A percentile compares a stretch with the other conserved stretches of the same genome.
These are phyloP conservation scores for Talaromyces verruculosus DNA, from an alignment of 2,329 filamentous ascomycete species.

Conservation along the genomic window DNA sequence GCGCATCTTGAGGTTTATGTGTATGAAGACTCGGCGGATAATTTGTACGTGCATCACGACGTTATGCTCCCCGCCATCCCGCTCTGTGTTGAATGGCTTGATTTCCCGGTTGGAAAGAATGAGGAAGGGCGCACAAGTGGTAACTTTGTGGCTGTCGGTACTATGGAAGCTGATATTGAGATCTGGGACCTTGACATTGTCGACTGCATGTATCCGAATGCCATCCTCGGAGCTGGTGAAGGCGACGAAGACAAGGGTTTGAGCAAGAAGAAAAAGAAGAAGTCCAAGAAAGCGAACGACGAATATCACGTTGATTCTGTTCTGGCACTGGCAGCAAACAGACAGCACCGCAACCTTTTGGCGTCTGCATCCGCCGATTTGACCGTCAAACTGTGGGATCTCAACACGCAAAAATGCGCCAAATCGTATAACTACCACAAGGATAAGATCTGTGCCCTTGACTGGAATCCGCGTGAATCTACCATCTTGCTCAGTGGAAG, in stretches of 20 bases:
- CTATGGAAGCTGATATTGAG: constrained; percentile 98
- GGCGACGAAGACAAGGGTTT: constrained; percentile 48
- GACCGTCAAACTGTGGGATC: constrained; percentile 96
- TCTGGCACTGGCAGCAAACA: constrained; percentile 85
- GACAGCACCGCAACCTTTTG: constrained; percentile 88
- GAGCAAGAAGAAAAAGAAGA: constrained; percentile 77
- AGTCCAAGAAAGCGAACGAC: constrained; percentile 71
- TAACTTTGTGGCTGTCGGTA: constrained; percentile 93
- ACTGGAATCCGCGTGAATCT: constrained; percentile 86
- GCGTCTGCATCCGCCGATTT: constrained; percentile 95
- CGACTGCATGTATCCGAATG: constrained; percentile 97
- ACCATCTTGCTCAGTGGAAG: constrained; percentile 89
- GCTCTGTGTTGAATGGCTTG: constrained; percentile 91
- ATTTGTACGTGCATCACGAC: constrained; percentile 98
- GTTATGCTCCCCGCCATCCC: constrained; percentile 98
- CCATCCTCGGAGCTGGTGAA: constrained; percentile 78
- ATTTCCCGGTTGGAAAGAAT: constrained; percentile 79
- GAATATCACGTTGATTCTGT: constrained; percentile 93
- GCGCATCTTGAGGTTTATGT: constrained; percentile 96
- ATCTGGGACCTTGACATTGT: constrained; percentile 96
- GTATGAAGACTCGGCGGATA: constrained; percentile 92
- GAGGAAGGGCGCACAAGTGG: constrained; percentile 66
- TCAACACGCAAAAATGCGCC: constrained; percentile 87
- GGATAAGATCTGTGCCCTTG: constrained; percentile 94
- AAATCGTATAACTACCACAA: constrained; percentile 96